These are phyloP conservation scores for Veloporphyrellus conicus DNA, from an alignment of 1,284 basidiomycete genomes.

Conservation along the genomic window DNA sequence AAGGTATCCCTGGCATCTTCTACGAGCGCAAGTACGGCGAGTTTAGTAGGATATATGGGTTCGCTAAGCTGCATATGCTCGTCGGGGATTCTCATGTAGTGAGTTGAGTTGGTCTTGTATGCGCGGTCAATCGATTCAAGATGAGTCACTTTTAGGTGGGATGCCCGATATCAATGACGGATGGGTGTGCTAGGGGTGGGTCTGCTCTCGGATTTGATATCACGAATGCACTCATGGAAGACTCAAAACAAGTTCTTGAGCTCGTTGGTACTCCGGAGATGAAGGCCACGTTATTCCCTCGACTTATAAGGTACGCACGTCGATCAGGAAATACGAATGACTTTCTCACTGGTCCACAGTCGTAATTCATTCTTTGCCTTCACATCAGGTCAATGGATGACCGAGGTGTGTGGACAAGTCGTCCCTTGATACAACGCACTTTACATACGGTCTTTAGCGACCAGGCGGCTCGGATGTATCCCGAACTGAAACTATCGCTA, in stretches of 20 bases:
- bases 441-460: constrained; percentile 39
- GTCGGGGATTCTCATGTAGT: constrained; percentile 62
- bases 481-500: constrained; percentile 67
- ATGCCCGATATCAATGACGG: constrained; percentile 75
- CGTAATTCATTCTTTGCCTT: constrained; percentile 61
- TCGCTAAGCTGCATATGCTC: constrained; percentile 61
- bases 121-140: background rate
- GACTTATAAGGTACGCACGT: constrained; percentile 52
- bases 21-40: constrained; percentile 58
- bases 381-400: constrained; percentile 83
- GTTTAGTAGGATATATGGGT: constrained; percentile 56
- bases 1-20: constrained; percentile 62
- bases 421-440: background rate
- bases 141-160: constrained; percentile 43
- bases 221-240: constrained; percentile 2
- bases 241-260: constrained; percentile 49
- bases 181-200: constrained; percentile 66
- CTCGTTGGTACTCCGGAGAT: constrained; percentile 56
- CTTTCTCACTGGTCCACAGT: constrained; percentile 34
- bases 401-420: constrained; percentile 46
- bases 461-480: constrained; percentile 77
- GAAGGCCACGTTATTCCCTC: constrained; percentile 54
- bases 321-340: background rate
- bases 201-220: constrained; percentile 19
- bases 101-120: constrained; percentile 8